Evolutionary conservation across 2,329 filamentous ascomycete genomes (phyloP).

Genomic region (Parafenestella ontariensis): DNA sequence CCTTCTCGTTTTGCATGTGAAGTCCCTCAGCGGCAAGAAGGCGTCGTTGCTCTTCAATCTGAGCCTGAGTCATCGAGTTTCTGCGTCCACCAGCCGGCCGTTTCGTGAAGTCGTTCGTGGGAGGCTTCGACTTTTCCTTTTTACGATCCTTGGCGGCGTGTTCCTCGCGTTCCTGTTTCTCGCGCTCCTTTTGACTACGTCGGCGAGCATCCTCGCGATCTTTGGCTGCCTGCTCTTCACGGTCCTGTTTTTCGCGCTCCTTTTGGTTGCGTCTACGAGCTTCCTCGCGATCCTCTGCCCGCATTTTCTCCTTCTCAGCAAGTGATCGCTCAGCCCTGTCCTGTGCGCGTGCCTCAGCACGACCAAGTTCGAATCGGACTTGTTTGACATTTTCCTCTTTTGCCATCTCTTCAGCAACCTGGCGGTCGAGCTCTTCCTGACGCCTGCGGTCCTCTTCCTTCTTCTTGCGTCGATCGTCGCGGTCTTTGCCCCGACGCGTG

Average conservation of each 20-base stretch:
- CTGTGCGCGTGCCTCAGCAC: constrained; percentile 27
- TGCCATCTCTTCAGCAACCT: constrained; percentile 15
- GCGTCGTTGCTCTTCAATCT: constrained; percentile 22
- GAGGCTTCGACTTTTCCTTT: constrained; percentile 26
- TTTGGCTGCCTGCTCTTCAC: constrained; percentile 10
- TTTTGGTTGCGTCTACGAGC: constrained; percentile 4
- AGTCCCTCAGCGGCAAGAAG: constrained; percentile 28
- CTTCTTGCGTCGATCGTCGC: constrained; percentile 26
- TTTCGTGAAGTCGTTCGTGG: constrained; percentile 21
- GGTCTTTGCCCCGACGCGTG: constrained; percentile 27
- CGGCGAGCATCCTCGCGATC: constrained; percentile 18
- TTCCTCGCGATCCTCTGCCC: constrained; percentile 18
- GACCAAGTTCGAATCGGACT: constrained; percentile 36
- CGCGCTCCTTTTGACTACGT: neutral
- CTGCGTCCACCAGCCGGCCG: constrained; percentile 24
- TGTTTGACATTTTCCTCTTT: constrained; percentile 31
- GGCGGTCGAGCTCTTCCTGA: constrained; percentile 34
- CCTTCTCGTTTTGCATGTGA: constrained; percentile 33
- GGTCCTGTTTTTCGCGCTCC: constrained; percentile 1
- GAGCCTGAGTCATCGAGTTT: constrained; percentile 23
- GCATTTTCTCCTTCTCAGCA: constrained; percentile 28
- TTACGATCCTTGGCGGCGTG: constrained; percentile 21
- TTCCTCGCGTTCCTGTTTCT: constrained; percentile 6
- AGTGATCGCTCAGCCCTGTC: constrained; percentile 27
- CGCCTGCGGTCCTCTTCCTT: constrained; percentile 26